Evolutionary conservation across 768 basidiomycete species (phyloP).

Genomic region (Pleurotus cornucopiae): DNA sequence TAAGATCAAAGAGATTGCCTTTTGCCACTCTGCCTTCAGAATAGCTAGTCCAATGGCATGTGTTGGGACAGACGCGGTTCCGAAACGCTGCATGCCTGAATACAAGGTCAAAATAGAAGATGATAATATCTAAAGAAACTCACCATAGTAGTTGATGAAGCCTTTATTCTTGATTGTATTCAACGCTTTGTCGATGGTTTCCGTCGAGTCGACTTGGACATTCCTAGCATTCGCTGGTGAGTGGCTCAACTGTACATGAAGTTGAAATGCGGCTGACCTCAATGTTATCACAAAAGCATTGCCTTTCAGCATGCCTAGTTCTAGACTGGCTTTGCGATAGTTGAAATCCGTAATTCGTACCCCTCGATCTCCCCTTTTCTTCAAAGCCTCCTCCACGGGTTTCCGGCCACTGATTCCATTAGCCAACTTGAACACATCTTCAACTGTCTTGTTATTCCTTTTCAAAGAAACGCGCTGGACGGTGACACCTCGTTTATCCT

Average conservation of each 20-base stretch:
- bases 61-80: conserved; percentile 93
- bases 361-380: conserved; percentile 83
- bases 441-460: conserved; percentile 71
- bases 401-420: conserved; percentile 64
- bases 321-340: conserved; percentile 78
- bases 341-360: conserved; percentile 84
- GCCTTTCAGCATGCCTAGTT: conserved; percentile 95
- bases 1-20: conserved; percentile 79
- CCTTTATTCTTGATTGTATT: conserved; percentile 75
- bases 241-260: not conserved
- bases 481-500: conserved; percentile 97
- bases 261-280: conserved; percentile 45
- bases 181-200: conserved; percentile 73
- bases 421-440: conserved; percentile 79
- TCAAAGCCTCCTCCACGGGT: conserved; percentile 52
- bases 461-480: conserved; percentile 85
- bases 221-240: conserved; percentile 46
- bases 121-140: conserved; percentile 10
- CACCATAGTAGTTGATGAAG: conserved; percentile 98
- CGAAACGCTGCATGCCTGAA: conserved; percentile 96
- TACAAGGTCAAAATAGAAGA: not conserved
- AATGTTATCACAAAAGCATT: conserved; percentile 95
- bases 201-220: conserved; percentile 71
- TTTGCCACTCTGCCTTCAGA: conserved; percentile 86
- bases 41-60: conserved; percentile 91